Evolutionary conservation across 164 flowering plant species (phyloP).

Genomic region (Annona squamosa): DNA sequence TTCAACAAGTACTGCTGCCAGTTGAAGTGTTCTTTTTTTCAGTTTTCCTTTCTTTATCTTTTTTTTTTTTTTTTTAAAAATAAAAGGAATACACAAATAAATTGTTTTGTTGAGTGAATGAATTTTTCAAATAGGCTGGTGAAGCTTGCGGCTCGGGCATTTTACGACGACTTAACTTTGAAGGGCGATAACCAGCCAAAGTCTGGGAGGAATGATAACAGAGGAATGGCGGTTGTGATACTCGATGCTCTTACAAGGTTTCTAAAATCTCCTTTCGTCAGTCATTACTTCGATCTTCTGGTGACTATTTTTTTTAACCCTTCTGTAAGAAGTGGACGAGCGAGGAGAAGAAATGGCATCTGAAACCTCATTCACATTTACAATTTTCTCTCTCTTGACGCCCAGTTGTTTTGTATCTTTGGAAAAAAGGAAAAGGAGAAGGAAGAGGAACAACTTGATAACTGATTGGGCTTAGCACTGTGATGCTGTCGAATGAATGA

Average conservation of each 20-base stretch:
- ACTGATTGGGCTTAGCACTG: too few relatives aligned
- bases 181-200: constrained; percentile 70
- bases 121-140: constrained; percentile 28
- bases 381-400: too few relatives aligned
- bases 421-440: too few relatives aligned
- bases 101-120: background rate
- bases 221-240: constrained; percentile 93
- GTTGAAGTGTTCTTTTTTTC: background rate
- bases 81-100: background rate
- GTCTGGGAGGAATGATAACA: constrained; percentile 69
- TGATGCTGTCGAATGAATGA: too few relatives aligned
- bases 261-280: background rate
- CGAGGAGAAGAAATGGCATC: too few relatives aligned
- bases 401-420: too few relatives aligned
- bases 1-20: constrained; percentile 14
- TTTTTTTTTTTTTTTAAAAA: background rate
- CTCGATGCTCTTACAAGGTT: constrained; percentile 96
- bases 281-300: too few relatives aligned
- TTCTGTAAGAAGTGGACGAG: too few relatives aligned
- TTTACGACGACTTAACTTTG: constrained; percentile 46
- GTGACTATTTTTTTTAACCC: too few relatives aligned
- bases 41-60: background rate
- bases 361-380: too few relatives aligned
- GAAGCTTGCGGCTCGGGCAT: constrained; percentile 51
- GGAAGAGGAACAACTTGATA: too few relatives aligned